These are phyloP conservation scores for Salinomyces thailandicus DNA, from an alignment of 2,329 filamentous ascomycete genomes.

Conservation along the genomic window DNA sequence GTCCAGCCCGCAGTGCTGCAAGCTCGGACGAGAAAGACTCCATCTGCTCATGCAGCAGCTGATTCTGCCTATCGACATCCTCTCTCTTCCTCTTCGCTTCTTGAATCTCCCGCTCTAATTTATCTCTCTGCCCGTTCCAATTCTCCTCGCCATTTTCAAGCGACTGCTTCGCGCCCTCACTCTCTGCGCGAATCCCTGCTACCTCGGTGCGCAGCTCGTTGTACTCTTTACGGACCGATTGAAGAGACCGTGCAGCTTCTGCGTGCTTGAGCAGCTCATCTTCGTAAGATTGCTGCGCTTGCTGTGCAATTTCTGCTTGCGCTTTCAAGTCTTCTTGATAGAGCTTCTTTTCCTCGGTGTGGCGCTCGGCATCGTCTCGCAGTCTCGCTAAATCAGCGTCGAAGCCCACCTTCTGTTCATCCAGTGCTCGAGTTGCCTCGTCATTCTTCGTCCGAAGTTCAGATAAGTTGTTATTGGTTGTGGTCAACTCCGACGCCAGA, in stretches of 20 bases:
- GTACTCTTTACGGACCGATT: conserved; percentile 66
- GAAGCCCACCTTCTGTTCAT: conserved; percentile 71
- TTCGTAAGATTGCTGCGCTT: conserved; percentile 92
- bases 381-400: conserved; percentile 71
- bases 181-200: conserved; percentile 64
- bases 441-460: conserved; percentile 69
- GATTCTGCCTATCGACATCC: conserved; percentile 81
- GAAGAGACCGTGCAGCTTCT: conserved; percentile 79
- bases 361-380: conserved; percentile 72
- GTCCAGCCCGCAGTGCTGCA: conserved; percentile 64
- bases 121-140: conserved; percentile 72
- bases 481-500: conserved; percentile 67
- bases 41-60: conserved; percentile 77
- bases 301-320: conserved; percentile 85
- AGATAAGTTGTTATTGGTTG: conserved; percentile 72
- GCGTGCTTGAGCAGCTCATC: conserved; percentile 89
- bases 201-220: conserved; percentile 74
- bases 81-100: conserved; percentile 60
- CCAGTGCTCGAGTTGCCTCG: conserved; percentile 57
- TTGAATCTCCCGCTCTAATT: conserved; percentile 71
- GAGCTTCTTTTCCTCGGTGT: conserved; percentile 67
- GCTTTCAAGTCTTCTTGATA: conserved; percentile 86
- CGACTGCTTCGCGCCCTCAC: conserved; percentile 72
- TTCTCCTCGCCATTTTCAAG: conserved; percentile 73
- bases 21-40: conserved; percentile 71